Conservation (phyloP, 441 rosid genomes). For the Eutrema salsugineum region DNA sequence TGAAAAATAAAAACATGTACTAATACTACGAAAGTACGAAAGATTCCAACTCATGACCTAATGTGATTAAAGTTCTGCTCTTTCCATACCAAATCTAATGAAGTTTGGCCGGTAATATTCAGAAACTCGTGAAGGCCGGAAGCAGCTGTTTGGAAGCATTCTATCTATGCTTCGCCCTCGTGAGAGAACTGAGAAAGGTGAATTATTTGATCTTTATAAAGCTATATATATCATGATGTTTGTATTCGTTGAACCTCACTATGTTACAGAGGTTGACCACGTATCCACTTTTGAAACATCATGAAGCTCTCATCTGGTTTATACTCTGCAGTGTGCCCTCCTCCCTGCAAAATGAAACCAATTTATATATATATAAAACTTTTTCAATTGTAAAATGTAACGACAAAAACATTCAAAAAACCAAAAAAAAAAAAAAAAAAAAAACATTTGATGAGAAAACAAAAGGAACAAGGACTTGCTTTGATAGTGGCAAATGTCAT, state of each 20-base stretch:
- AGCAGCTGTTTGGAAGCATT: no score
- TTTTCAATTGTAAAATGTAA: background rate
- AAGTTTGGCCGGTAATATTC: no score
- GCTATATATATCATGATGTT: background rate
- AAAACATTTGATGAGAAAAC: background rate
- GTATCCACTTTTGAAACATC: conserved; percentile 17
- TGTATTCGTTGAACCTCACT: background rate
- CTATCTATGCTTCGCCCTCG: no score
- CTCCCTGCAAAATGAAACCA: conserved; percentile 36
- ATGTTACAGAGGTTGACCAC: background rate
- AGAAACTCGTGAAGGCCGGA: no score
- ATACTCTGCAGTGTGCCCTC: conserved; percentile 49
- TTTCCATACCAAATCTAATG: no score
- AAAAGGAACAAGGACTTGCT: conserved; percentile 27
- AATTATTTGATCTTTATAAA: background rate
- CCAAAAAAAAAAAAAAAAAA: no score
- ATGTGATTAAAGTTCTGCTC: no score
- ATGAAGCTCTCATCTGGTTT: conserved; percentile 32
- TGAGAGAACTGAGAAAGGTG: no score
- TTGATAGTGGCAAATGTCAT: conserved; percentile 68
- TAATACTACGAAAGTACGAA: no score
- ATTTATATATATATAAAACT: background rate
- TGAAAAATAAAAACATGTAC: no score
- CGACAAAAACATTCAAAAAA: no score
- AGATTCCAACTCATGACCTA: no score